Base-by-base conservation (phyloP, 2,329 filamentous ascomycete genomes). In the Arthroderma sp. region DNA sequence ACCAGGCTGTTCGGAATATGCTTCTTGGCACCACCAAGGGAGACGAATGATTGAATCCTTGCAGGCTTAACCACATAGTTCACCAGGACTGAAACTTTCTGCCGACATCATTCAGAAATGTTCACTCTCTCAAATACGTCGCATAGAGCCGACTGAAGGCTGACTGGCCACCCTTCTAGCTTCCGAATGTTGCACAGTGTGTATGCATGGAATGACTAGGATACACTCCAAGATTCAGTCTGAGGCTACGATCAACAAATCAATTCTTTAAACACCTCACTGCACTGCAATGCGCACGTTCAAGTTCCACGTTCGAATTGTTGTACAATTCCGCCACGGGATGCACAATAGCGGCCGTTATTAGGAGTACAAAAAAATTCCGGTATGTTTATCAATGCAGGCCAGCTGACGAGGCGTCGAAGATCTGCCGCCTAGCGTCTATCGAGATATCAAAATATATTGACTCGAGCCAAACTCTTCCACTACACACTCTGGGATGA, bases 151-250 rank as follows among this genome's bases (percentile, higher is more conserved):
- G 43, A 49, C 9, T 31, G 43, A 49, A 49, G 23, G 25, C 47
- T 31, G 47, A 25, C 47, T 51, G 47, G 44, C 44, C 7, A 19
- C 33, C 25, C 15, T 33, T 13, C 47, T 51, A 51, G 47, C 25
- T 51, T 35, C 47, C 47, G 47, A 51, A 33, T 51, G 47, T 51
- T 51, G 47, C 47, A 19, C 47, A 51, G 19, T 51, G 19, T 51
- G 15, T 15, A 51, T 51, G 47, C 47, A 51, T 19, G 43, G 21
- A 33, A 51, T 51, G 47, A n/a, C 47, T n/a, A 25, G 47, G 47
- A 51, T 51, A 4, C 23, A 25, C 21, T 25, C 21, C 25, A 51
- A 51, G 23, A 51, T 51, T 33, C 25, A 51, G 5, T 33, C 25
- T 13, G 47, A 38, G 35, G 15, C 35, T 38, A n/a, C 47, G 25